Evolutionary conservation across 148 eudicot genomes (phyloP).

Genomic region (Nepenthes gracilis): DNA sequence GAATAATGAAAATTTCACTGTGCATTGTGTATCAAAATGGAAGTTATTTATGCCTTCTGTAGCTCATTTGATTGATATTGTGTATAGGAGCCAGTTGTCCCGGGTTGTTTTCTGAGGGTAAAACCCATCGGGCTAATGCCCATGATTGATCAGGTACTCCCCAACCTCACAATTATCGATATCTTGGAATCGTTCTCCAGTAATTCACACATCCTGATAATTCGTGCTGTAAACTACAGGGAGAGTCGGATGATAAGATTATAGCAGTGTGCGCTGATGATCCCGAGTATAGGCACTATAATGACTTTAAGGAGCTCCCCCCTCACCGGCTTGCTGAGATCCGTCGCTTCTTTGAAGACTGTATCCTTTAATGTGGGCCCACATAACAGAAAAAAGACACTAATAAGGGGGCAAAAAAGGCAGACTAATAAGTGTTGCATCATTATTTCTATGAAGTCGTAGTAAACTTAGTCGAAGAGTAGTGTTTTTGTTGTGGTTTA

Average conservation of each 20-base stretch:
- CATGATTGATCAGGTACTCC: slow-evolving; percentile 72
- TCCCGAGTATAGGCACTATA: not conserved
- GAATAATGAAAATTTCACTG: too few species aligned
- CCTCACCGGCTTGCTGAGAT: not conserved
- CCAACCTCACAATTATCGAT: not conserved
- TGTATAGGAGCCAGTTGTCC: slow-evolving; percentile 61
- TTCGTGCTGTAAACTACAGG: not conserved
- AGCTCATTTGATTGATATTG: not conserved
- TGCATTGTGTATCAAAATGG: too few species aligned
- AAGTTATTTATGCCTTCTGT: not conserved
- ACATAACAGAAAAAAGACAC: too few species aligned
- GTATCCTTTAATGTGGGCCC: not conserved
- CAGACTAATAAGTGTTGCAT: not conserved
- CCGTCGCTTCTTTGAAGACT: slow-evolving; percentile 1
- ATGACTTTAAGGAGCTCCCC: not conserved
- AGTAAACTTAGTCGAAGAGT: not conserved
- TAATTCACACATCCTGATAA: not conserved
- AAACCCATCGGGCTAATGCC: slow-evolving; percentile 72
- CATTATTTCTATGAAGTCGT: not conserved
- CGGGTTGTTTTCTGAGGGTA: slow-evolving; percentile 70
- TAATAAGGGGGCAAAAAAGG: too few species aligned
- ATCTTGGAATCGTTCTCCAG: not conserved
- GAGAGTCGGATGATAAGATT: not conserved
- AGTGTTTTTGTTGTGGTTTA: too few species aligned
- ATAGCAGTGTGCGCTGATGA: not conserved